Base-by-base conservation (phyloP, 2,329 filamentous ascomycete species). In the Aspergillus candidus region DNA sequence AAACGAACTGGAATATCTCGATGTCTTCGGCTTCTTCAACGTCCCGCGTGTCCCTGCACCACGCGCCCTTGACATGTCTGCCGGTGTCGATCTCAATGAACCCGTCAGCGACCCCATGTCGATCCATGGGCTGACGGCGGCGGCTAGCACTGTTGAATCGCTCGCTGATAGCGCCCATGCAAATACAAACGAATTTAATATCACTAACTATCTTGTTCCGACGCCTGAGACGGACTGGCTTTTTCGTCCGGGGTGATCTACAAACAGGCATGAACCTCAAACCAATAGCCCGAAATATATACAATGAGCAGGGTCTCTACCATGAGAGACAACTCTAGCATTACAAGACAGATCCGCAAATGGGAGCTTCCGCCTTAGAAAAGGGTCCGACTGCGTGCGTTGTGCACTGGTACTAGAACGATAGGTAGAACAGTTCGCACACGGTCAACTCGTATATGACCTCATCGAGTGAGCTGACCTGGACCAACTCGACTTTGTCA, bases 11-110 rank as follows among this genome's bases (percentile, higher is more conserved):
- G 90, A 94, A 62, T 94, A 94, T 61, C 72, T 95, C 3, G 89
- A 95, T 56, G 86, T 95, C 0, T 95, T 96, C 62, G 88, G 93
- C 56, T 95, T 94, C 61, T 96, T 95, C 74, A 95, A 95, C 61
- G 82, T 94, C 44, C 90, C 90, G 1, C 74, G 88, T 13, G 70
- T 95, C 17, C 77, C 78, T 0, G 66, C 70, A 14, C 44, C 60
- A 4, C 58, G 66, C 5, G 58, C 60, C 2, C 50, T 59, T 10
- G 59, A 61, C 15, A 52, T 57, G 3, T 44, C 42, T 7, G 52
- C 18, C 18, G 6, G 53, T 29, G 39, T 62, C n/a, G 58, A 59
- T 18, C 58, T 63, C 4, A 40, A 47, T 4, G 56, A 51, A 6
- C 11, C 59, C 8, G 55, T 59, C 15, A 51, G 55, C 11, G 60